These are phyloP conservation scores for Blastomyces parvus DNA, from an alignment of 2,329 filamentous ascomycete genomes.

Conservation along the genomic window DNA sequence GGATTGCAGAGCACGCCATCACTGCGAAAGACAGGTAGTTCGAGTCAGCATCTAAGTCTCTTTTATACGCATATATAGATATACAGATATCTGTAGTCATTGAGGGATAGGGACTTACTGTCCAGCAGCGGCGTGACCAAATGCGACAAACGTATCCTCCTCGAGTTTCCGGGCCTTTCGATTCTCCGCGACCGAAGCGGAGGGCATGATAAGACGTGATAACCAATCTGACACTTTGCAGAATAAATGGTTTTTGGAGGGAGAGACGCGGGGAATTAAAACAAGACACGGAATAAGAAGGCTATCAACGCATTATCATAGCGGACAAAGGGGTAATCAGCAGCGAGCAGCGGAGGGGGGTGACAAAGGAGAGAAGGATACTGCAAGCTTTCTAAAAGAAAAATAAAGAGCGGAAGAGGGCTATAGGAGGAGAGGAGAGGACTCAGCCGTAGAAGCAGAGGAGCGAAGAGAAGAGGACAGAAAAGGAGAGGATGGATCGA, in stretches of 20 bases:
- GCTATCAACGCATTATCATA: not conserved
- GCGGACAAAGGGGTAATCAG: not conserved
- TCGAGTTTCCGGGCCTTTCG: conserved; percentile 29
- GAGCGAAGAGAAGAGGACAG: not conserved
- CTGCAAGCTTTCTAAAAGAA: not conserved
- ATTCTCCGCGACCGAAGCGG: conserved; percentile 26
- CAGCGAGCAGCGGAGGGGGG: not conserved
- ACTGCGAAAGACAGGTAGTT: conserved; percentile 40
- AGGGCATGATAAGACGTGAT: conserved; percentile 21
- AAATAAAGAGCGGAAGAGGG: not conserved
- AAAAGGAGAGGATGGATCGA: not conserved
- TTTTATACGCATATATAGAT: not conserved
- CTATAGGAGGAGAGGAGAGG: not conserved
- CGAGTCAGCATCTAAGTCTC: not conserved
- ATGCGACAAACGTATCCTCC: conserved; percentile 34
- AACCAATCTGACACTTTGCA: not conserved
- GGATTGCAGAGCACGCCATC: conserved; percentile 81
- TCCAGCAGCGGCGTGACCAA: conserved; percentile 39
- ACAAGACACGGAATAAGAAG: not conserved
- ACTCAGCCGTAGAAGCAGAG: not conserved
- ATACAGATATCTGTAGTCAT: not conserved
- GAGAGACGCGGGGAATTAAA: not conserved
- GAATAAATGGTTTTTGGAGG: not conserved
- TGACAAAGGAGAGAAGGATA: not conserved
- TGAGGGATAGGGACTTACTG: conserved; percentile 36